A percentile compares a stretch with the other conserved stretches of the same genome.
Evolutionary conservation across 805 yeast genomes (phyloP).

Genomic region (Schizosaccharomyces japonicus): DNA sequence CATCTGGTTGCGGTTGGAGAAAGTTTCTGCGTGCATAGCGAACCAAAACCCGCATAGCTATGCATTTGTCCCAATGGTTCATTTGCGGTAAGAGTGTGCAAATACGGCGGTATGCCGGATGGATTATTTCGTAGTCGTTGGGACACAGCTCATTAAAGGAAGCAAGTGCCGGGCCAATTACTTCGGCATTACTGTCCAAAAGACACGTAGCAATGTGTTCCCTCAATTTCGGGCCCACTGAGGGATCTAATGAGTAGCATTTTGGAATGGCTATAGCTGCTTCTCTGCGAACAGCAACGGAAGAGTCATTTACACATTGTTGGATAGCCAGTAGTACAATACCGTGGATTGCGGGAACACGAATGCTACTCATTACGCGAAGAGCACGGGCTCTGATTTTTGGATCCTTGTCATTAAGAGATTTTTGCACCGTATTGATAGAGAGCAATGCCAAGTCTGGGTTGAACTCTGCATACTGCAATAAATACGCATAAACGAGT

Average conservation of each 20-base stretch:
- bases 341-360: slow-evolving; percentile 58
- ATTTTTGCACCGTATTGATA: slow-evolving; percentile 75
- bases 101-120: slow-evolving; percentile 39
- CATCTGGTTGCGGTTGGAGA: slow-evolving; percentile 15
- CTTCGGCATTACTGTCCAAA: slow-evolving; percentile 40
- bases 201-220: slow-evolving; percentile 28
- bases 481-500: slow-evolving; percentile 51
- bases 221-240: slow-evolving; percentile 26
- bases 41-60: slow-evolving; percentile 35
- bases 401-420: slow-evolving; percentile 46
- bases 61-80: slow-evolving; percentile 51
- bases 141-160: slow-evolving; percentile 31
- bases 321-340: slow-evolving; percentile 52
- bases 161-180: slow-evolving; percentile 44
- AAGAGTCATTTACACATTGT: slow-evolving; percentile 41
- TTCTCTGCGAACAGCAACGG: slow-evolving; percentile 57
- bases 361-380: slow-evolving; percentile 59
- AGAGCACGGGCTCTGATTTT: slow-evolving; percentile 48
- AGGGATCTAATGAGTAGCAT: slow-evolving; percentile 22
- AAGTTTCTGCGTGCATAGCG: slow-evolving; percentile 33
- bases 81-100: slow-evolving; percentile 26
- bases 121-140: slow-evolving; percentile 39
- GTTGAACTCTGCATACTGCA: slow-evolving; percentile 55
- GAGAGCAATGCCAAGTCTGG: slow-evolving; percentile 78
- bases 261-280: slow-evolving; percentile 56